These are phyloP conservation scores for Diplotaxis tenuifolia DNA, from an alignment of 345 rosid genomes.

Conservation along the genomic window DNA sequence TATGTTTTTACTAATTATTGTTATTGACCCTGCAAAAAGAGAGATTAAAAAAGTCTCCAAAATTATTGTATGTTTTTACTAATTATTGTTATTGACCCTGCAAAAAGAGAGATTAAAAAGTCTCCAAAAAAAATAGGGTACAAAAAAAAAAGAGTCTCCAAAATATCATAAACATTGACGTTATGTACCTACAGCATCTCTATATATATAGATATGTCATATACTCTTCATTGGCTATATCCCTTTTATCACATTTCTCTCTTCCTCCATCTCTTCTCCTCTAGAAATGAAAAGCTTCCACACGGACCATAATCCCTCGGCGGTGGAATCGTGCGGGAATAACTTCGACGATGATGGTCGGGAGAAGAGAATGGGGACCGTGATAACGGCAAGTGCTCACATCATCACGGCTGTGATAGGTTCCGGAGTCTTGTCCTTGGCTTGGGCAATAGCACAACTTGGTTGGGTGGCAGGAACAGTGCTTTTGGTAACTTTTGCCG, in stretches of 20 bases:
- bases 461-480: slow-evolving; percentile 82
- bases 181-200: background rate
- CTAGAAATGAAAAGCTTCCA: slow-evolving; percentile 1
- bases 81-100: background rate
- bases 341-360: slow-evolving; percentile 74
- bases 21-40: background rate
- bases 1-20: background rate
- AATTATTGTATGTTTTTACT: background rate
- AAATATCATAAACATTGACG: background rate
- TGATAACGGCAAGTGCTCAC: slow-evolving; percentile 55
- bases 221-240: background rate
- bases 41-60: background rate
- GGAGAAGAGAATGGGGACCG: slow-evolving; percentile 56
- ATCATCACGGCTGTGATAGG: slow-evolving; percentile 93
- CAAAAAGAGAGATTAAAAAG: background rate
- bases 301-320: background rate
- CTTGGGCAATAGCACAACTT: slow-evolving; percentile 88
- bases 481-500: slow-evolving; percentile 53
- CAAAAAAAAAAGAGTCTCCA: background rate
- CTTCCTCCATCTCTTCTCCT: background rate
- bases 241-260: background rate
- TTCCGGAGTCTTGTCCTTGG: slow-evolving; percentile 77
- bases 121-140: too few relatives aligned
- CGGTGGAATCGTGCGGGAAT: slow-evolving; percentile 27
- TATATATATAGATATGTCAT: background rate